These are phyloP conservation scores for Petasospora rhodanensis DNA, from an alignment of 1,139 yeast species.

Conservation along the genomic window DNA sequence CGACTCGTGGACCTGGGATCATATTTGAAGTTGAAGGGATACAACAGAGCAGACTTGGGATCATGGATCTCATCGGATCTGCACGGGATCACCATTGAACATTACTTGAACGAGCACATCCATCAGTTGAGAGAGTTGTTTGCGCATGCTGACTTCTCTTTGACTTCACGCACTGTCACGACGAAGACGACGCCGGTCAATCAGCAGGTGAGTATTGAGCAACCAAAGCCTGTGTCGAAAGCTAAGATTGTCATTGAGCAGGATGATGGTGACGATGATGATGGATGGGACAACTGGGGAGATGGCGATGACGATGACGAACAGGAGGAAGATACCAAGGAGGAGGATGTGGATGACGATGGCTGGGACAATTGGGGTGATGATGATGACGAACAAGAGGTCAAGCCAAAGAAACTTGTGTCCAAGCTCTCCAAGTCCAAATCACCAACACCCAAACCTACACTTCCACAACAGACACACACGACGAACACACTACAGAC, in stretches of 20 bases:
- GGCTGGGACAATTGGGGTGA: slow-evolving; percentile 12
- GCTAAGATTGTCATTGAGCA: slow-evolving; percentile 3
- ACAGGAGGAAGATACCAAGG: slow-evolving; percentile 3
- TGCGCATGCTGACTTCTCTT: slow-evolving; percentile 5
- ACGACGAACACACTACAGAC: neutral
- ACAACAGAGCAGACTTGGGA: slow-evolving; percentile 18
- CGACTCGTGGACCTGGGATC: slow-evolving; percentile 15
- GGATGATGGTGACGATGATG: slow-evolving; percentile 11
- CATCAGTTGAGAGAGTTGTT: slow-evolving; percentile 8
- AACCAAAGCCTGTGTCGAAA: slow-evolving; percentile 1
- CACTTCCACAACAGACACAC: slow-evolving; percentile 1
- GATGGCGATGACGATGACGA: slow-evolving; percentile 14
- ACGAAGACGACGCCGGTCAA: neutral
- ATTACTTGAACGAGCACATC: slow-evolving; percentile 18
- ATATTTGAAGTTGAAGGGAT: slow-evolving; percentile 11
- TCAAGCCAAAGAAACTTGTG: slow-evolving; percentile 14
- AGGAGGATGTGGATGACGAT: slow-evolving; percentile 3
- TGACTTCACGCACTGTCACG: neutral
- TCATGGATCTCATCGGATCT: slow-evolving; percentile 22
- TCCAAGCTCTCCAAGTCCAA: slow-evolving; percentile 19
- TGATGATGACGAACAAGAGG: slow-evolving; percentile 6
- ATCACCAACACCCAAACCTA: slow-evolving; percentile 14
- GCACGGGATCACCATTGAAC: slow-evolving; percentile 17
- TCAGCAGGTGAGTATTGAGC: neutral
- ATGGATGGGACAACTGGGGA: slow-evolving; percentile 23